A percentile compares a stretch with the other conserved stretches of the same genome.
Evolutionary conservation across 192 early-diverging fungal genomes (phyloP).

Genomic region (Radiomyces spectabilis): DNA sequence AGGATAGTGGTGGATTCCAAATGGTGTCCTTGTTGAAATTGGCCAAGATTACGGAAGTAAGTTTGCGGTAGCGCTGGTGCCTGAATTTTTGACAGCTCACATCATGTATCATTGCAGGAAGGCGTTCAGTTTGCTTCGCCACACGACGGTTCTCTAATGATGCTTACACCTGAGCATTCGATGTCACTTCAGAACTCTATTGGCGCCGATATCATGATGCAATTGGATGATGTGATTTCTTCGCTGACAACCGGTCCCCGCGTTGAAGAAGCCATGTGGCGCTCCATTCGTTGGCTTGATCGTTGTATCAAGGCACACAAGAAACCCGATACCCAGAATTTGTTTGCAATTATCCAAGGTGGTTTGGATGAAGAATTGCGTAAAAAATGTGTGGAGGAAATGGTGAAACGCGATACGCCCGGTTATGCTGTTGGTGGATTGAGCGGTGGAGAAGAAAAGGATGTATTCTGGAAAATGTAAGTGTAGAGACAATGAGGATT

Average conservation of each 20-base stretch:
- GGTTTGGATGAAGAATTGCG: slow-evolving; percentile 66
- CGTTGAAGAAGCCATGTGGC: slow-evolving; percentile 86
- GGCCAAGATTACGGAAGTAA: slow-evolving; percentile 76
- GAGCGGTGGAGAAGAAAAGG: slow-evolving; percentile 83
- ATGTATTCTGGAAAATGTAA: slow-evolving; percentile 75
- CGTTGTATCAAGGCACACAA: slow-evolving; percentile 72
- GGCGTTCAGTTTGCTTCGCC: slow-evolving; percentile 83
- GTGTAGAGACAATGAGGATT: too few relatives aligned
- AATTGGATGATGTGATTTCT: slow-evolving; percentile 84
- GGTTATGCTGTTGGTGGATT: slow-evolving; percentile 85
- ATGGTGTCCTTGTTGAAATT: slow-evolving; percentile 86
- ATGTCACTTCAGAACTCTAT: slow-evolving; percentile 82
- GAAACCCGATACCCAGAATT: slow-evolving; percentile 63
- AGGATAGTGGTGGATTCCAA: slow-evolving; percentile 84
- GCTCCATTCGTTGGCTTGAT: slow-evolving; percentile 85
- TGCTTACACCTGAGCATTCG: slow-evolving; percentile 82
- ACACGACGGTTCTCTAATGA: slow-evolving; percentile 72
- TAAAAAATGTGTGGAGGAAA: slow-evolving; percentile 64
- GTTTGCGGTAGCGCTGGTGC: too few relatives aligned
- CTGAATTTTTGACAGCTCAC: too few relatives aligned
- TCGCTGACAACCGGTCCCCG: slow-evolving; percentile 73
- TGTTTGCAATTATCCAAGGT: slow-evolving; percentile 89
- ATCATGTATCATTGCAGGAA: too few relatives aligned
- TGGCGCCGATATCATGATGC: slow-evolving; percentile 89
- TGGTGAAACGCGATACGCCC: slow-evolving; percentile 71